A percentile compares a stretch with the other conserved stretches of the same genome.
phyloP scores from a whole-genome alignment of 169 alveolate genomes.

The Plasmodium ovale region DNA sequence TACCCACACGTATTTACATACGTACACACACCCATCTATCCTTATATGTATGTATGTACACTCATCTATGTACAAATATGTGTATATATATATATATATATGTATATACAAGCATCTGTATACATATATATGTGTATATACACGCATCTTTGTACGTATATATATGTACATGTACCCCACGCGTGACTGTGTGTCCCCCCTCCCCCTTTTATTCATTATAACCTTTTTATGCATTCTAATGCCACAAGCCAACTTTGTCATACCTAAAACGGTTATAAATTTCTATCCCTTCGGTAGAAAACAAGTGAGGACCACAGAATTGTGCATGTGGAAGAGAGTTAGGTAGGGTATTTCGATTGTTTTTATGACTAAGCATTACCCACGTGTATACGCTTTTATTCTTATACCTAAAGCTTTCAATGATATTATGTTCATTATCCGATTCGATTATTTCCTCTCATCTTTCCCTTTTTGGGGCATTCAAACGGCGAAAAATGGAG shows the following conservation, averaged over 20 bases:
- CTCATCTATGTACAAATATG: no score
- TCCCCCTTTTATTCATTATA: no score
- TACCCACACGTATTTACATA: conserved; percentile 3
- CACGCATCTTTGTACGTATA: background rate
- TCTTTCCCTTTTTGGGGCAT: no score
- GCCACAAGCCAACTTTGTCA: conserved; percentile 4
- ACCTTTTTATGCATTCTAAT: conserved; percentile 23
- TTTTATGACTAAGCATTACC: background rate
- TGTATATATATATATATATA: no score
- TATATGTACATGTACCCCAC: background rate
- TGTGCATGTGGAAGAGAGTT: background rate
- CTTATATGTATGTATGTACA: no score
- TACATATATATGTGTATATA: background rate
- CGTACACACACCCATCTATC: background rate
- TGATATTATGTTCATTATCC: no score
- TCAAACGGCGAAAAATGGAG: no score
- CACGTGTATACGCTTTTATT: background rate
- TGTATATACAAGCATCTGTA: no score
- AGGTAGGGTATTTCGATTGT: background rate
- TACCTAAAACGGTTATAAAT: conserved; percentile 36
- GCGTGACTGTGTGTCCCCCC: background rate
- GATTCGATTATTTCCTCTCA: no score
- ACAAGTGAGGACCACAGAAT: background rate
- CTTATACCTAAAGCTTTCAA: background rate
- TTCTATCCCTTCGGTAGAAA: background rate